These are phyloP conservation scores for Penicillium sp. DNA, from an alignment of 2,329 filamentous ascomycete species.

Conservation along the genomic window DNA sequence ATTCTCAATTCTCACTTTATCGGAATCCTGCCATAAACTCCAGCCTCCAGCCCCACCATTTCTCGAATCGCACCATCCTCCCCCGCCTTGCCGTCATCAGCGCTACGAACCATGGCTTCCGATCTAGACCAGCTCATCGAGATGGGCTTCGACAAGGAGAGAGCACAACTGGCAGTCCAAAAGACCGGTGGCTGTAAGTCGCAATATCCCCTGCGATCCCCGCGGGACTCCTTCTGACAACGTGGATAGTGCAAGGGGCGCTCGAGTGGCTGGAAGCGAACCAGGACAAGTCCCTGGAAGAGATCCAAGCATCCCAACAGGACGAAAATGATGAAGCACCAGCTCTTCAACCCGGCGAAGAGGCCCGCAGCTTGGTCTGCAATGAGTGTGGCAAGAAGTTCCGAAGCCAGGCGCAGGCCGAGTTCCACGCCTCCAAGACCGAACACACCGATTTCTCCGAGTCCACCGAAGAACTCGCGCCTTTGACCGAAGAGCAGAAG, in stretches of 20 bases:
- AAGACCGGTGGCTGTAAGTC: slow-evolving; percentile 74
- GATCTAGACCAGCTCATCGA: slow-evolving; percentile 64
- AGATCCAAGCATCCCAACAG: slow-evolving; percentile 65
- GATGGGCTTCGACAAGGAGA: slow-evolving; percentile 79
- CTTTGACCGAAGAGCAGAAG: slow-evolving; percentile 90
- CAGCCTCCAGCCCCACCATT: not conserved
- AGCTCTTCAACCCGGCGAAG: slow-evolving; percentile 68
- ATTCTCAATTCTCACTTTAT: not conserved
- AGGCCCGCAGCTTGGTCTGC: slow-evolving; percentile 81
- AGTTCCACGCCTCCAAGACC: slow-evolving; percentile 90
- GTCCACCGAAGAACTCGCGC: slow-evolving; percentile 87
- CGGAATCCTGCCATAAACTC: not conserved
- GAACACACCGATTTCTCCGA: slow-evolving; percentile 90
- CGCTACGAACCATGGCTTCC: slow-evolving; percentile 40
- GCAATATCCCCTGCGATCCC: not conserved
- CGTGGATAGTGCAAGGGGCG: slow-evolving; percentile 71
- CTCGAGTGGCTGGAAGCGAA: slow-evolving; percentile 95
- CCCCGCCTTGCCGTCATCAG: not conserved
- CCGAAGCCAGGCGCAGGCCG: slow-evolving; percentile 74
- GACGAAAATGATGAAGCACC: slow-evolving; percentile 60
- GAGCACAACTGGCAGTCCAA: slow-evolving; percentile 80
- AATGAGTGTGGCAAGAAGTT: slow-evolving; percentile 95
- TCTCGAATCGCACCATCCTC: not conserved
- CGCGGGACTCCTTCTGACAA: slow-evolving; percentile 17
- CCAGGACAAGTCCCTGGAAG: slow-evolving; percentile 81